These are phyloP conservation scores for Epichloe gansuensis DNA, from an alignment of 2,329 filamentous ascomycete species.

Conservation along the genomic window DNA sequence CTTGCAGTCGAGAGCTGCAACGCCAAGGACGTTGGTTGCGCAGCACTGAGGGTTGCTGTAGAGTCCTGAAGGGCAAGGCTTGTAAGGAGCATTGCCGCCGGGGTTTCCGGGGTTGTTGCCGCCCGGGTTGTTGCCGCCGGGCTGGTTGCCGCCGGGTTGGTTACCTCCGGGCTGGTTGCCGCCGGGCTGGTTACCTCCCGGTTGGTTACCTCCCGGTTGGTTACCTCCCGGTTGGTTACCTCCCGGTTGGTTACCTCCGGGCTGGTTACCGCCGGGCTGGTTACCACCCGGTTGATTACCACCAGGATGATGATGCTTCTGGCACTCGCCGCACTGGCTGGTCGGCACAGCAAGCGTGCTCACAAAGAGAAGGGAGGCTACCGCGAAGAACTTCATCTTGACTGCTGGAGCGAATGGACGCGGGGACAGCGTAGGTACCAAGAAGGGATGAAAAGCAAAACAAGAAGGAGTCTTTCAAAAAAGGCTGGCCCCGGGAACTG, in stretches of 20 bases:
- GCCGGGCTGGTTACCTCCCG: neutral
- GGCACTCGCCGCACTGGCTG: slow-evolving; percentile 1
- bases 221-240: neutral
- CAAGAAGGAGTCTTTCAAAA: neutral
- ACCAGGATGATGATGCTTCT: neutral
- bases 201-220: neutral
- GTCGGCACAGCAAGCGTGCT: slow-evolving; percentile 9
- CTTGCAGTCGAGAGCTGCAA: slow-evolving; percentile 6
- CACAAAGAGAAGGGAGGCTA: slow-evolving; percentile 8
- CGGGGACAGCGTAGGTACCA: neutral
- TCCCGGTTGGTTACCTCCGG: neutral
- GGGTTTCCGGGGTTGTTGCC: neutral
- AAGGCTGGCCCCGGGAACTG: neutral
- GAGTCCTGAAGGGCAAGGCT: slow-evolving; percentile 4
- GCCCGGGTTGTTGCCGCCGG: neutral
- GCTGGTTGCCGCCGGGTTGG: neutral
- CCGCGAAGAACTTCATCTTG: slow-evolving; percentile 10
- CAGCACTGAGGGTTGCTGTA: slow-evolving; percentile 9
- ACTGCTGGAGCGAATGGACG: neutral
- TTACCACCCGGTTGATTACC: neutral
- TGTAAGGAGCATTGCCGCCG: neutral
- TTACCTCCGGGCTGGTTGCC: neutral
- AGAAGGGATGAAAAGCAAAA: neutral
- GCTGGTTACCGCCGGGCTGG: neutral
- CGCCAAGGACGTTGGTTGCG: slow-evolving; percentile 5